Evolutionary conservation across 2,329 filamentous ascomycete species (phyloP), one percentile per base, ranked within the genome.

Genomic region (Xylogone sp.): DNA sequence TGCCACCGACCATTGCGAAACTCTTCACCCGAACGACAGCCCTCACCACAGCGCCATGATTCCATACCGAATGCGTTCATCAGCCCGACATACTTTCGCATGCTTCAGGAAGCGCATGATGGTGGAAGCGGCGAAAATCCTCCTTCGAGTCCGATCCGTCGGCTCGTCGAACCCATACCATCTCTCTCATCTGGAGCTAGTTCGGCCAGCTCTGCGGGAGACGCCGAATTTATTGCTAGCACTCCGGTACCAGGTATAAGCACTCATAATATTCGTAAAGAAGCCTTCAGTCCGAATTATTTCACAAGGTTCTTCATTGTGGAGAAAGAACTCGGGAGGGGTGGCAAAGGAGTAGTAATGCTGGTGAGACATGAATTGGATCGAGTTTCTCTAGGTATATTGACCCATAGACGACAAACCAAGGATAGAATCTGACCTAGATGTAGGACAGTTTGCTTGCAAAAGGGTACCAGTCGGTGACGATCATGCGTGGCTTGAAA

Each of bases 401-500:
- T 20, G 48, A 16, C 45, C 22, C 4, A 13, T 21, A 2, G 18
- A 12, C n/a, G 13, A 9, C 12, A 12, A 4, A 31, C 9, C 6
- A 8, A 44, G 9, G 22, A 21, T 45, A 34, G 39, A 39, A 42
- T 21, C 62, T 65, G 45, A 60, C 42, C 46, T 45, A 18, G 9
- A 20, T 21, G 7, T 42, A 60, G 61, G 94, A 1, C 82, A 94
- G 57, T 99, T 96, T 69, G 94, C 94, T 12, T 99, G 94, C 76
- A 99, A 99, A 71, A 84, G 95, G 44, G 92, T 99, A 0, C 95
- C 94, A 0, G 94, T 99, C 3, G 89, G 94, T 13, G 88, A 99
- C 64, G 90, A 97, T 62, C 93, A 97, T 63, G 84, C 86, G 55
- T 97, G 94, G 95, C 75, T 99, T 13, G 90, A 96, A 69, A 97